Conservation (phyloP, 768 basidiomycete species). For the Cystobasidium ongulense region DNA sequence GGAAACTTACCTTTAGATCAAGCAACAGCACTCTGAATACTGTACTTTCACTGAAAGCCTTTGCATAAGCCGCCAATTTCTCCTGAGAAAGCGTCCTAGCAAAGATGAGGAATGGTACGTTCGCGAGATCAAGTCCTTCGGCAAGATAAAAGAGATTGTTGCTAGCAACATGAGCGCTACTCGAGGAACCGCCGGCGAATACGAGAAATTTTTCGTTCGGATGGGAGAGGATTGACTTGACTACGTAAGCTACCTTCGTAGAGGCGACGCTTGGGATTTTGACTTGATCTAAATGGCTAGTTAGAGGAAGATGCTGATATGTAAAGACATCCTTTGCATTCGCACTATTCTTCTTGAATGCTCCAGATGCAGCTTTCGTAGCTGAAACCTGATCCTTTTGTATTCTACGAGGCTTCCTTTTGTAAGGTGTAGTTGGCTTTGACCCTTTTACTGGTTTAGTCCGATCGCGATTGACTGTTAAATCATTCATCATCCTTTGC, state of each 20-base stretch:
- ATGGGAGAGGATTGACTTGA: background rate
- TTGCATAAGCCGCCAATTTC: conserved; percentile 25
- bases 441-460: background rate
- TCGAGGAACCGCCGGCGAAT: conserved; percentile 24
- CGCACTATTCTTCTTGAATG: conserved; percentile 2
- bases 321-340: background rate
- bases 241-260: conserved; percentile 20
- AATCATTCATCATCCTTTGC: background rate
- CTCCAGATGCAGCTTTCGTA: conserved; percentile 4
- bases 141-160: conserved; percentile 27
- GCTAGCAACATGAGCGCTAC: background rate
- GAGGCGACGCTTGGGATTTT: conserved; percentile 4
- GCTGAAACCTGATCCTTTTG: background rate
- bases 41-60: conserved; percentile 28
- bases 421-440: background rate
- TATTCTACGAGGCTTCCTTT: background rate
- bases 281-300: background rate
- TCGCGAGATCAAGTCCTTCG: conserved; percentile 19
- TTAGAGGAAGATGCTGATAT: conserved; percentile 6
- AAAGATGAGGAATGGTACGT: conserved; percentile 25
- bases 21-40: conserved; percentile 19
- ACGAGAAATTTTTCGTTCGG: conserved; percentile 31
- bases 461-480: background rate
- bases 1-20: conserved; percentile 1
- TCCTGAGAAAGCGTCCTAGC: conserved; percentile 19